Percentiles rank a stretch among this genome's conserved stretches.
These are phyloP conservation scores for Tuber indicum DNA, from an alignment of 495 filamentous ascomycete genomes.

Conservation along the genomic window DNA sequence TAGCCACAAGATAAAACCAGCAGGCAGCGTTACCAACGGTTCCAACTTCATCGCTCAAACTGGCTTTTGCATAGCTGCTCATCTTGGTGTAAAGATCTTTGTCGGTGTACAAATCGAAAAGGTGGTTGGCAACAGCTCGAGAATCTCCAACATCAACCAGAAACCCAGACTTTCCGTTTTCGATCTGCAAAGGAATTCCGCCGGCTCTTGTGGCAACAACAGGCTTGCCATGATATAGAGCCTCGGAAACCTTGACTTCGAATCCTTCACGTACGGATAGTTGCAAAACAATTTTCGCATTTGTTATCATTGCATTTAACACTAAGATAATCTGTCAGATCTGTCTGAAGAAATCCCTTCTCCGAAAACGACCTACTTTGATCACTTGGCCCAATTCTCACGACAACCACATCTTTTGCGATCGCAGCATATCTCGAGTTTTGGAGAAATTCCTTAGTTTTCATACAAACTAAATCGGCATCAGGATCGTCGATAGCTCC, in stretches of 20 bases:
- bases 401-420: constrained; percentile 59
- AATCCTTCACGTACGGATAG: constrained; percentile 83
- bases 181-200: constrained; percentile 75
- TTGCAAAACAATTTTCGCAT: constrained; percentile 66
- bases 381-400: constrained; percentile 71
- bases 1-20: constrained; percentile 71
- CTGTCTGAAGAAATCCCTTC: not conserved
- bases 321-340: constrained; percentile 39
- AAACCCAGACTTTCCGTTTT: constrained; percentile 67
- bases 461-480: constrained; percentile 63
- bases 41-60: constrained; percentile 75
- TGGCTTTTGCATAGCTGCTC: constrained; percentile 55
- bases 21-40: constrained; percentile 72
- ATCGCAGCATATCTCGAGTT: constrained; percentile 49
- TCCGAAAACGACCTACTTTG: constrained; percentile 45
- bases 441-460: constrained; percentile 61
- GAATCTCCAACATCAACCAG: constrained; percentile 68
- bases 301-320: constrained; percentile 72
- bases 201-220: constrained; percentile 72
- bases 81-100: constrained; percentile 60
- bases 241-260: constrained; percentile 88
- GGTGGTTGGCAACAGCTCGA: constrained; percentile 62
- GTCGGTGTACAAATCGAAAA: too few relatives aligned
- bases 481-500: constrained; percentile 83
- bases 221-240: constrained; percentile 75